Base-by-base conservation (phyloP, 768 basidiomycete species). In the Polyporus arcularius region DNA sequence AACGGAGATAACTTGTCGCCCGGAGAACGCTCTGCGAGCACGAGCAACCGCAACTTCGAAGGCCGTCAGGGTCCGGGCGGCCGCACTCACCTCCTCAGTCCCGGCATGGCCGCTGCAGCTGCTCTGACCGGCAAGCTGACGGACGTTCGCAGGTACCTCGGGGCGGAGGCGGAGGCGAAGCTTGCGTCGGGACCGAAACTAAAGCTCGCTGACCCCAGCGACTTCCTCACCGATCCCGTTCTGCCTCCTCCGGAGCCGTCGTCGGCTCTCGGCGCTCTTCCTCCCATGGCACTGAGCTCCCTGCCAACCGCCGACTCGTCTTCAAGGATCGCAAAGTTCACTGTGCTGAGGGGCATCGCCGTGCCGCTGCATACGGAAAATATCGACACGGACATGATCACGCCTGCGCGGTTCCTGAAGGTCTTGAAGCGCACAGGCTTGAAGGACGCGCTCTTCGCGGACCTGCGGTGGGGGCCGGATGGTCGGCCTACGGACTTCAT, bases 141-240 rank as follows among this genome's bases (percentile, higher is more conserved):
- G 48, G 85, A 87, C 69, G 84, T 85, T 26, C 76, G 85, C 65
- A 82, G 83, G 70, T 71, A 80, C 68, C 71, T 83, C 55, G 74
- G 78, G 41, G 71, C 69, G 31, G 68, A 69, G 12, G 65, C 62
- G 3, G 65, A 71, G 53, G 76, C 75, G 58, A 63, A 68, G 53
- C 39, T 60, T 41, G 58, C 64, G 26, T 50, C 72, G 3, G 64
- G 66, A 8, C 67, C 82, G 39, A 82, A 84, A 51, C 74, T 94
- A 65, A 96, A 94, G 77, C 78, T 86, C 50, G 79, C 84, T 28
- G 90, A 80, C 61, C 85, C 83, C 30, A 81, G 82, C 67, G 88
- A 95, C 58, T 94, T 94, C 77, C 79, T 96, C 72, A 86, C 86
- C 52, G 88, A 89, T 62, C 83, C 76, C 30, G 75, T 76, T 30